Evolutionary conservation across 2,329 filamentous ascomycete species (phyloP).

Genomic region (Huntiella abstrusa): DNA sequence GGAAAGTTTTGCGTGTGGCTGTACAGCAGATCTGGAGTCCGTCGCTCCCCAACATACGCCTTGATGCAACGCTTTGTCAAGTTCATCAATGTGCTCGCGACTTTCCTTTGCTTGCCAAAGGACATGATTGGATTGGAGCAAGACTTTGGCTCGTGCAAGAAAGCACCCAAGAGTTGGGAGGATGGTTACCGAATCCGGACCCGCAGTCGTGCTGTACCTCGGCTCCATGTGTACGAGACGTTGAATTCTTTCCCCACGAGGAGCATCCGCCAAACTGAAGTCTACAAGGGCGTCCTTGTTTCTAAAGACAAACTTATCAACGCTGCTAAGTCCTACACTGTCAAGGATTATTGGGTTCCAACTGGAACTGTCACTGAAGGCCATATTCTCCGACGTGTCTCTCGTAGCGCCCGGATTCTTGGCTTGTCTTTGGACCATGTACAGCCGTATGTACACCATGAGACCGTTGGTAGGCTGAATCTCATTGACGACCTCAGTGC

Average conservation of each 20-base stretch:
- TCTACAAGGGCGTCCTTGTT: background rate
- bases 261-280: background rate
- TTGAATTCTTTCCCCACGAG: background rate
- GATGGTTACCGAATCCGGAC: background rate
- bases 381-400: background rate
- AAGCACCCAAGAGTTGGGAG: background rate
- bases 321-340: background rate
- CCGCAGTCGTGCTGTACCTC: too few relatives aligned
- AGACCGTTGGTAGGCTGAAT: background rate
- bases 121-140: background rate
- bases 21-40: background rate
- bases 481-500: background rate
- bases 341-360: background rate
- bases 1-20: background rate
- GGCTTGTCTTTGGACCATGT: background rate
- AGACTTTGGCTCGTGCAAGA: background rate
- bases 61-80: background rate
- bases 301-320: too few relatives aligned
- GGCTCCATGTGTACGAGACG: background rate
- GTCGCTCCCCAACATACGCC: background rate
- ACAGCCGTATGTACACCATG: background rate
- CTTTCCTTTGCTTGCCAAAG: background rate
- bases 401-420: too few relatives aligned
- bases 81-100: background rate
- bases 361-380: background rate